Evolutionary conservation across 306 rosid species (phyloP).

Genomic region (Castanea mollissima): DNA sequence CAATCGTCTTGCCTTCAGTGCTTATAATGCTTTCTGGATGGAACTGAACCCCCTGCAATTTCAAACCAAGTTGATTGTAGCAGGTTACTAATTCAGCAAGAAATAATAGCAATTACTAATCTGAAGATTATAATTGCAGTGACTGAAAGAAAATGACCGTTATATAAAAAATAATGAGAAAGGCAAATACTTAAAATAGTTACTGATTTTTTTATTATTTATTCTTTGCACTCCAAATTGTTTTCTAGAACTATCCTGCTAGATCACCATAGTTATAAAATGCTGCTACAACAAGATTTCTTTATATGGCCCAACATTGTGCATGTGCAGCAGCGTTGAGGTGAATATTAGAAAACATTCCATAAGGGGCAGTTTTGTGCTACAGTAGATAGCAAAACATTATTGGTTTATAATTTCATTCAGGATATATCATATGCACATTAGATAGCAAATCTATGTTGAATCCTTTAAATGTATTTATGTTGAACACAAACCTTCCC

Average conservation of each 20-base stretch:
- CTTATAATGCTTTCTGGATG: slow-evolving; percentile 97
- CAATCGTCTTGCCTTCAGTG: slow-evolving; percentile 63
- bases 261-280: no score
- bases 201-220: not conserved
- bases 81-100: not conserved
- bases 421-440: not conserved
- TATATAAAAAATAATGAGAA: not conserved
- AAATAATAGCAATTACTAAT: not conserved
- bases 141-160: not conserved
- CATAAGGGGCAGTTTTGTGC: not conserved
- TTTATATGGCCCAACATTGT: no score
- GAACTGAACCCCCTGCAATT: slow-evolving; percentile 91
- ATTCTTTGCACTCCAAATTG: not conserved
- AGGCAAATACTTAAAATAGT: not conserved
- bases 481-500: not conserved
- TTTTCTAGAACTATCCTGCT: no score
- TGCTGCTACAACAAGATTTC: no score
- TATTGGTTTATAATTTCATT: not conserved
- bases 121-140: not conserved
- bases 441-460: not conserved
- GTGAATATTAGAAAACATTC: not conserved
- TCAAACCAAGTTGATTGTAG: not conserved
- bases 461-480: not conserved
- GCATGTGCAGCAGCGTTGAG: no score
- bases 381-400: not conserved